Base-by-base conservation (phyloP, 164 flowering plant species). In the Stephania cephalantha region DNA sequence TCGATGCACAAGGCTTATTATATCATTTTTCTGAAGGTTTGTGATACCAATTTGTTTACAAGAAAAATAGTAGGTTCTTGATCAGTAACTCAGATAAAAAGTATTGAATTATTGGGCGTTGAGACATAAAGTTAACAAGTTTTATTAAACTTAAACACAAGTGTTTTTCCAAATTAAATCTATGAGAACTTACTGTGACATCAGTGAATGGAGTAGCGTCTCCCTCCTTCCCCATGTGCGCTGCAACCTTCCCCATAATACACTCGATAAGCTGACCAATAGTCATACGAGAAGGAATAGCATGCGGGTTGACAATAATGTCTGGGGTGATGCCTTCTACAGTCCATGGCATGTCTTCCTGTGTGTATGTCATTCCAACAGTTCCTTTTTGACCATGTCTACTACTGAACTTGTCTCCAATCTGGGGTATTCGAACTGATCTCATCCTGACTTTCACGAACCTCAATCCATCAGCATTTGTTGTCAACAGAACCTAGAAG, bases 331-430 rank as follows among this genome's bases (percentile, higher is more conserved):
- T 87, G 80, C 99, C 98, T 87, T 95, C 98, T 46, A 89, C 84
- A 6, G 96, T 91, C 97, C 97, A 95, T 10, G 98, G 98, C 98
- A 95, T 95, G 78, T 93, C 99, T 83, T 95, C 99, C 78, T 95
- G 98, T 4, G 96, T 90, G 75, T 95, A 95, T 11, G 97, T 93
- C 98, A 93, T 95, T 42, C 99, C 98, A 46, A 95, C 90, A 29
- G 99, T 95, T 71, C 98, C 98, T 82, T 93, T 95, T 79, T 93
- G 99, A 73, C 97, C 99, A 81, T 93, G 99, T 78, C 97, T 82
- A 83, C 98, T 93, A 73, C 99, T 93, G 72, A 95, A 95, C 75
- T 93, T 95, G 79, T 95, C 99, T 10, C 99, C 99, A 82, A 94
- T 92, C 80, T 94, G 98, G 73, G 99, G 98, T 70, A 94, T 88